phyloP scores from a whole-genome alignment of 495 filamentous ascomycete species.

The Aspergillus coremiiformis region DNA sequence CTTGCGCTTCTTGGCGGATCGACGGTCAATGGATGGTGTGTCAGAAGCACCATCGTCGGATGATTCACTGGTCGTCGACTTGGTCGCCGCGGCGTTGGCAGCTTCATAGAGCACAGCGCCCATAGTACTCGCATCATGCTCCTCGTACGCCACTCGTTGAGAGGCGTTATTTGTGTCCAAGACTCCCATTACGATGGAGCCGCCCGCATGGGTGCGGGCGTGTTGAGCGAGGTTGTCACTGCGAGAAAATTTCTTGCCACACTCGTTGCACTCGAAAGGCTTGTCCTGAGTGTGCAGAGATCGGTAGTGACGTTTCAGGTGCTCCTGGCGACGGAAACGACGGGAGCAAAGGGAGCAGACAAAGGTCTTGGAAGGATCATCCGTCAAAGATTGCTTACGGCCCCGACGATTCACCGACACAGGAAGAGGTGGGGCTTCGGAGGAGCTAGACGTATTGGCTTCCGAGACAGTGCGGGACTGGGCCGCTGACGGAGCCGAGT shows the following conservation, averaged over 20 bases:
- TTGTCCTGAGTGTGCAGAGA: slow-evolving; percentile 98
- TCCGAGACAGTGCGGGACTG: slow-evolving; percentile 16
- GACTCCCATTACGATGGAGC: slow-evolving; percentile 83
- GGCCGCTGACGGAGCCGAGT: slow-evolving; percentile 1
- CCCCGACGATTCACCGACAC: slow-evolving; percentile 83
- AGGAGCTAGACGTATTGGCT: slow-evolving; percentile 19
- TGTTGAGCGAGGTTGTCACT: slow-evolving; percentile 97
- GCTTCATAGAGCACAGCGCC: slow-evolving; percentile 71
- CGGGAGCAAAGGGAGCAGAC: slow-evolving; percentile 92
- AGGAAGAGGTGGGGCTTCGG: slow-evolving; percentile 37
- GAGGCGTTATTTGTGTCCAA: slow-evolving; percentile 58
- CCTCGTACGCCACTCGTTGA: slow-evolving; percentile 37
- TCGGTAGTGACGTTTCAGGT: slow-evolving; percentile 97
- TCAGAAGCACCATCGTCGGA: slow-evolving; percentile 41
- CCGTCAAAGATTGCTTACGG: slow-evolving; percentile 96
- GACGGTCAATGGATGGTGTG: slow-evolving; percentile 38
- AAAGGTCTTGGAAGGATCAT: slow-evolving; percentile 97
- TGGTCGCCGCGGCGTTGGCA: slow-evolving; percentile 55
- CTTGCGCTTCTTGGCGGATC: slow-evolving; percentile 70
- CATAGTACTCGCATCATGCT: slow-evolving; percentile 54
- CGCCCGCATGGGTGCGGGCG: slow-evolving; percentile 84
- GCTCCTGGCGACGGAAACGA: slow-evolving; percentile 96
- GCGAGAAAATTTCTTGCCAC: slow-evolving; percentile 98
- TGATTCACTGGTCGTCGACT: slow-evolving; percentile 45
- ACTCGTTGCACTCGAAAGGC: slow-evolving; percentile 95